A percentile compares a stretch with the other conserved stretches of the same genome.
Evolutionary conservation across 345 rosid species (phyloP).

Genomic region (Aurinia saxatilis): DNA sequence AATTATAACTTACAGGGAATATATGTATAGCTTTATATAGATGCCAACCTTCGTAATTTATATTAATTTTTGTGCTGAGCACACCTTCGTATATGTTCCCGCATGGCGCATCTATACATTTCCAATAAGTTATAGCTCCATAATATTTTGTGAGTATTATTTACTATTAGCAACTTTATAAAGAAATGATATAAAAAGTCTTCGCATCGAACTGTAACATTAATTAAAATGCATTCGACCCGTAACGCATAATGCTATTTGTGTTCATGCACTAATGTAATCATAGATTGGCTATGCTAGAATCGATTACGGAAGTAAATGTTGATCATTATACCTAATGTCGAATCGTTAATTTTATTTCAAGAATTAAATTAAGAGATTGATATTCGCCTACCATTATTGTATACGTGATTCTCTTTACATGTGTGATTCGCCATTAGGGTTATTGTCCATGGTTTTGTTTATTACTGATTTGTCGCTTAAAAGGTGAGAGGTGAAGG

Average conservation of each 20-base stretch:
- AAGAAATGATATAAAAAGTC: background rate
- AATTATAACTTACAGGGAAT: background rate
- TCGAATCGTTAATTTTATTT: background rate
- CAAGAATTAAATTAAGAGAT: background rate
- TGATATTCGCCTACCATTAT: slow-evolving; percentile 17
- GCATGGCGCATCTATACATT: background rate
- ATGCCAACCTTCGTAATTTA: too few species aligned
- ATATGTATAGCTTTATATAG: too few species aligned
- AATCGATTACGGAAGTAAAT: background rate
- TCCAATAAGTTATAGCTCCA: background rate
- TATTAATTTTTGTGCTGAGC: too few species aligned
- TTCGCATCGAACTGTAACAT: background rate
- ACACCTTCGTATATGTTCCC: background rate
- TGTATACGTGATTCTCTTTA: slow-evolving; percentile 12
- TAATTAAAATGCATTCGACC: background rate
- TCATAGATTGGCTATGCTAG: slow-evolving; percentile 8
- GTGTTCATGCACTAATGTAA: slow-evolving; percentile 19
- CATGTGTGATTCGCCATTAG: slow-evolving; percentile 18
- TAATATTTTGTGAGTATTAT: background rate
- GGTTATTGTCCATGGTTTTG: background rate
- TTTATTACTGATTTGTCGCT: background rate
- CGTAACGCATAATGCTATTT: background rate
- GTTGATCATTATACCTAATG: background rate
- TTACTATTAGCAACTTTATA: background rate
- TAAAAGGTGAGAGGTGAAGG: slow-evolving; percentile 6